Base-by-base conservation (phyloP, 2,329 filamentous ascomycete species). In the Diaporthe humulicola region DNA sequence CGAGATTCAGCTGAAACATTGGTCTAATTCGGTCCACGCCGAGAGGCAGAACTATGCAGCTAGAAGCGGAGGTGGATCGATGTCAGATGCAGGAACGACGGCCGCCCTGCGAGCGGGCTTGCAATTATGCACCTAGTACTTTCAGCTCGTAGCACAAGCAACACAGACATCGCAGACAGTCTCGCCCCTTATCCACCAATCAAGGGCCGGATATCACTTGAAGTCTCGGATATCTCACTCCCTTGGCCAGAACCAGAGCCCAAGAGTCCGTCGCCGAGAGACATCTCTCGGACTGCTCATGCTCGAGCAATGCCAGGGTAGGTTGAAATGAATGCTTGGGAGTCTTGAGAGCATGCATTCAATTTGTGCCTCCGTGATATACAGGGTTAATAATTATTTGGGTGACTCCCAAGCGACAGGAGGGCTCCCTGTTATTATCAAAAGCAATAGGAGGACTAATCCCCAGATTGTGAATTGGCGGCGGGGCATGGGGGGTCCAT, bases 61-160 rank as follows among this genome's bases (percentile, higher is more conserved):
- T 22, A 66, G 19, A 19, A 66, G 40, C 28, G 48, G 28, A n/a
- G 28, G 60, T 66, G 60, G 60, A 48, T 66, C 60, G 40, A 66
- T 54, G 48, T 69, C 64, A 69, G 40, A 54, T 54, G 64, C 45
- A 50, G 64, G 64, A 54, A 54, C 48, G 38, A 30, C 25, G 45
- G 60, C 25, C 17, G n/a, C n/a, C 64, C 28, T 28, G 60, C 33
- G n/a, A 40, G 45, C 9, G n/a, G 48, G 28, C 64, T 54, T 36
- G 33, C 30, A 45, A 52, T 40, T 28, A 33, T 66, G 61, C 19
- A 67, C 42, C 45, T 67, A 7, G 30, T 50, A 15, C 22, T 45
- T 45, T 54, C 64, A 30, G 48, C 48, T 28, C 33, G 64, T 69
- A 36, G 48, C 64, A 69, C 64, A 69, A 69, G 64, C 64, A 69